These are phyloP conservation scores for Apiotrichum brassicae DNA, from an alignment of 1,284 basidiomycete species.

Conservation along the genomic window DNA sequence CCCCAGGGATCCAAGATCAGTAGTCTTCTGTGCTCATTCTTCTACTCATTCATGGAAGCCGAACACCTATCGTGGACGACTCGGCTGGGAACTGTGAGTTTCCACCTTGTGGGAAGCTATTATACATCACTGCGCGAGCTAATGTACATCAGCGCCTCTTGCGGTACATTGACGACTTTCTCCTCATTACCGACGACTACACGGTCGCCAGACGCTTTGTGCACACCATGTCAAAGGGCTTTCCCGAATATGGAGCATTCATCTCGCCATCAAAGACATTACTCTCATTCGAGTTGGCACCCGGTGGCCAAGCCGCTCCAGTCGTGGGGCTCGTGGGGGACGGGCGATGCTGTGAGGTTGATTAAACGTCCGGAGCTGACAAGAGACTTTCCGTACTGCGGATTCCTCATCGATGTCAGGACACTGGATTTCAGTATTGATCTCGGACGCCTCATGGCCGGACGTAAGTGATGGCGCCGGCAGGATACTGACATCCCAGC, in stretches of 20 bases:
- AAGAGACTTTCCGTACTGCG: constrained; percentile 85
- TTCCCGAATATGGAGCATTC: constrained; percentile 87
- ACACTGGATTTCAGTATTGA: constrained; percentile 71
- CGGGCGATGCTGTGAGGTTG: constrained; percentile 14
- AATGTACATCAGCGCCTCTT: constrained; percentile 62
- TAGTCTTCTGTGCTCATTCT: constrained; percentile 81
- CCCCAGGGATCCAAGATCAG: constrained; percentile 93
- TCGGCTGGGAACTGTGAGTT: constrained; percentile 58
- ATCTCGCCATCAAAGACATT: constrained; percentile 84
- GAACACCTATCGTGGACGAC: constrained; percentile 57
- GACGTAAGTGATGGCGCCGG: constrained; percentile 49
- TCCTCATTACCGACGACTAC: constrained; percentile 71
- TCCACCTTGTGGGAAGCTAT: no score
- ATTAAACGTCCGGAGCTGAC: no score
- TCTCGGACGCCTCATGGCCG: constrained; percentile 58
- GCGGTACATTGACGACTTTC: constrained; percentile 88
- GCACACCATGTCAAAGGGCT: constrained; percentile 71
- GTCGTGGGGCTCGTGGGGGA: constrained; percentile 12
- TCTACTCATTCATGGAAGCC: constrained; percentile 84
- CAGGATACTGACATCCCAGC: constrained; percentile 19
- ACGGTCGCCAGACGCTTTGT: constrained; percentile 65
- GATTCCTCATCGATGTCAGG: constrained; percentile 65
- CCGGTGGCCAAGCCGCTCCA: constrained; percentile 20
- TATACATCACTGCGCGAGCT: constrained; percentile 3
- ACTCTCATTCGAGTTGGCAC: constrained; percentile 46